Evolutionary conservation across 2,329 filamentous ascomycete species (phyloP).

Genomic region (Sphaerulina vaccinii): DNA sequence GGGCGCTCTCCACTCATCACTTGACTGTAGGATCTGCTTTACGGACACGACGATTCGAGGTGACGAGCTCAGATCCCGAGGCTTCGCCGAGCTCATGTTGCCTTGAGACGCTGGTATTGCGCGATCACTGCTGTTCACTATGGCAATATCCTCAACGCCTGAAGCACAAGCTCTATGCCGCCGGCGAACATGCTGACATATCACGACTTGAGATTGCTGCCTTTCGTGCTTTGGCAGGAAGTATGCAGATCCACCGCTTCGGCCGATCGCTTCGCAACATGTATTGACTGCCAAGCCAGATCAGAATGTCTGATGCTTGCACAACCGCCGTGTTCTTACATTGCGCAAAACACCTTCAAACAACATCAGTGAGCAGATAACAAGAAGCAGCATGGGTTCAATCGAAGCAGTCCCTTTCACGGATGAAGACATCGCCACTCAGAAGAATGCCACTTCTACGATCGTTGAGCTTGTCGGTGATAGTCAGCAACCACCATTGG

Average conservation of each 20-base stretch:
- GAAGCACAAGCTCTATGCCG: neutral
- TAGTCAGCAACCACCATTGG: conserved; percentile 1
- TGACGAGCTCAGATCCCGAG: too few relatives aligned
- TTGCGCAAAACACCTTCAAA: neutral
- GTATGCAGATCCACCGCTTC: conserved; percentile 12
- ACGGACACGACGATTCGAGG: too few relatives aligned
- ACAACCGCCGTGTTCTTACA: neutral
- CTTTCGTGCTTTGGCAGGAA: neutral
- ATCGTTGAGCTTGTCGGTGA: conserved; percentile 13
- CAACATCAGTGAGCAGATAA: neutral
- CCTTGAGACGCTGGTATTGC: conserved; percentile 5
- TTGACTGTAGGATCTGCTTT: neutral
- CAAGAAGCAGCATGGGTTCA: conserved; percentile 15
- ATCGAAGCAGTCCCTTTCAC: conserved; percentile 4
- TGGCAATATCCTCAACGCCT: neutral
- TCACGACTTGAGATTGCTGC: neutral
- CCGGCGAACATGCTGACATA: neutral
- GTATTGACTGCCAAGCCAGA: neutral
- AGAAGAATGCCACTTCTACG: conserved; percentile 10
- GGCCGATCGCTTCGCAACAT: conserved; percentile 6
- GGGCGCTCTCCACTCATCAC: neutral
- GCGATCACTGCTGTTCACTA: conserved; percentile 8
- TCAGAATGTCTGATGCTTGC: neutral
- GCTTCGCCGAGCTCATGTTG: conserved; percentile 9
- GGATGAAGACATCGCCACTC: neutral